phyloP scores from a whole-genome alignment of 352 stramenopile species.

The Globisporangium spinosum region DNA sequence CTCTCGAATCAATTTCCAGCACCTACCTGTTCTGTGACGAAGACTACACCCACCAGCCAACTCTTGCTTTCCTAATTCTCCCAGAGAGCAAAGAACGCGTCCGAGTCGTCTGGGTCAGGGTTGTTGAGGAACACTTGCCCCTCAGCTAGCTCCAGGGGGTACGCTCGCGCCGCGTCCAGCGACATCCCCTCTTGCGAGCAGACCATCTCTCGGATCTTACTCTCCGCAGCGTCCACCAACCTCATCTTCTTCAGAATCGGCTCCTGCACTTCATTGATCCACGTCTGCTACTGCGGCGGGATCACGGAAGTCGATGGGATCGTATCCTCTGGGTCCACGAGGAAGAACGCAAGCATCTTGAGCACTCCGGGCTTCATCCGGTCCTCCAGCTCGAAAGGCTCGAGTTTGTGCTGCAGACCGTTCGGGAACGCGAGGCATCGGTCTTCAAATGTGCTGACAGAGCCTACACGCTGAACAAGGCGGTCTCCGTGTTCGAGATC shows the following conservation, averaged over 20 bases:
- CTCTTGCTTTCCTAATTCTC: neutral
- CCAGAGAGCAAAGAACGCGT: constrained; percentile 8
- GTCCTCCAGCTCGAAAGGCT: constrained; percentile 41
- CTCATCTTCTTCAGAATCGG: constrained; percentile 12
- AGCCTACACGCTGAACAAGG: constrained; percentile 27
- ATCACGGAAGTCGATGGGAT: constrained; percentile 36
- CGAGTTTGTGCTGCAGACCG: constrained; percentile 35
- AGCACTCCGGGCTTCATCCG: constrained; percentile 23
- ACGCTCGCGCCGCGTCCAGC: constrained; percentile 17
- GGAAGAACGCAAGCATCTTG: constrained; percentile 50
- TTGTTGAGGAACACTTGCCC: constrained; percentile 5
- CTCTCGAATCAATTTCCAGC: no score
- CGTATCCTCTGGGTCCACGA: constrained; percentile 31
- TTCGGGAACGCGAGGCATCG: constrained; percentile 44
- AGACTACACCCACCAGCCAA: no score
- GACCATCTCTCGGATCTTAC: constrained; percentile 22
- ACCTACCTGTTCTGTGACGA: no score
- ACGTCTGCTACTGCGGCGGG: constrained; percentile 35
- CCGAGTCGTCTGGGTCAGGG: constrained; percentile 1
- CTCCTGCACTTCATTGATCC: constrained; percentile 18
- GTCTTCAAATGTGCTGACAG: constrained; percentile 17
- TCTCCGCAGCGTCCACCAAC: constrained; percentile 15
- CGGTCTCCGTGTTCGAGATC: constrained; percentile 20
- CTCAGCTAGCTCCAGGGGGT: constrained; percentile 25
- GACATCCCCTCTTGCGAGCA: constrained; percentile 5